These are phyloP conservation scores for Linanthus parryae DNA, from an alignment of 148 eudicot genomes.

Conservation along the genomic window DNA sequence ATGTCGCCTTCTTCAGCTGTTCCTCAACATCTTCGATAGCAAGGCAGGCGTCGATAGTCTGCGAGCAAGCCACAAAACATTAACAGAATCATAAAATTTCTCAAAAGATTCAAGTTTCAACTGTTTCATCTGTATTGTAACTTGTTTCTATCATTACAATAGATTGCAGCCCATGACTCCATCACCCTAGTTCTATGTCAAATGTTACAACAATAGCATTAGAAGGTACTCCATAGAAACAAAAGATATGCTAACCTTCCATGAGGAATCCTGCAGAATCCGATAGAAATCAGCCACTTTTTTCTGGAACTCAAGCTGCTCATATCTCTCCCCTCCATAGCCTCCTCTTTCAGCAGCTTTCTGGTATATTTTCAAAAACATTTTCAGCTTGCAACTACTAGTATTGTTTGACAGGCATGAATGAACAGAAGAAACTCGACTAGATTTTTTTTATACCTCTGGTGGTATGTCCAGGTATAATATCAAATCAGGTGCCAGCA, in stretches of 20 bases:
- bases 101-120: neutral
- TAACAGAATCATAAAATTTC: neutral
- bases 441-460: conserved; percentile 48
- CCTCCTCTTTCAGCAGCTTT: conserved; percentile 99
- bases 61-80: conserved; percentile 1
- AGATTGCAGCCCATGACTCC: too few species aligned
- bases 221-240: neutral
- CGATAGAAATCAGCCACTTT: conserved; percentile 63
- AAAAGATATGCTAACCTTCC: conserved; percentile 54
- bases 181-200: too few species aligned
- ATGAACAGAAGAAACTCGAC: neutral
- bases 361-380: conserved; percentile 34
- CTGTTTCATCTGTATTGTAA: neutral
- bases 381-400: too few species aligned
- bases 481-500: conserved; percentile 91
- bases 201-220: neutral
- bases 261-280: conserved; percentile 59
- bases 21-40: conserved; percentile 75
- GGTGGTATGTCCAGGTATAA: conserved; percentile 90
- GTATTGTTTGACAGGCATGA: neutral
- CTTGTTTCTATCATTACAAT: too few species aligned
- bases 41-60: conserved; percentile 72
- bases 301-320: conserved; percentile 84
- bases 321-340: conserved; percentile 94
- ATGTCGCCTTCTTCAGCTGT: conserved; percentile 36